These are phyloP conservation scores for Periconia sp. DNA, from an alignment of 2,329 filamentous ascomycete species.

Conservation along the genomic window DNA sequence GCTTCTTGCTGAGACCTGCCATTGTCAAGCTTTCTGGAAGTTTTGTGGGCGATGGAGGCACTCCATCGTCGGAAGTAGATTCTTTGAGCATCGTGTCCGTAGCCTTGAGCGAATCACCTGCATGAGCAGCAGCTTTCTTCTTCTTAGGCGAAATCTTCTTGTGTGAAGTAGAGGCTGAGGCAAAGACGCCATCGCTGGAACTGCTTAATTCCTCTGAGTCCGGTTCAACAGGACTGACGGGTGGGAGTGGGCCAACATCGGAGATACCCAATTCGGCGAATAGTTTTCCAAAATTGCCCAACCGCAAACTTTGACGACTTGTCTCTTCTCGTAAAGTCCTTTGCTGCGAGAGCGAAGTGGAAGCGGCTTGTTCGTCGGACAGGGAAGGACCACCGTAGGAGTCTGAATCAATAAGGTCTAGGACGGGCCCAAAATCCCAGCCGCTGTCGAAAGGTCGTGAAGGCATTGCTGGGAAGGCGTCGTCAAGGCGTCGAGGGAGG, in stretches of 20 bases:
- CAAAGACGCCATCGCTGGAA: slow-evolving; percentile 46
- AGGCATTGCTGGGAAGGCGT: slow-evolving; percentile 26
- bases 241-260: slow-evolving; percentile 16
- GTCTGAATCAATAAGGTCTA: slow-evolving; percentile 43
- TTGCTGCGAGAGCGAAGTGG: not conserved
- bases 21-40: not conserved
- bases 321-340: not conserved
- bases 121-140: not conserved
- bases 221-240: slow-evolving; percentile 23
- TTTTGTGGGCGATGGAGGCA: not conserved
- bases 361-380: slow-evolving; percentile 9
- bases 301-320: slow-evolving; percentile 15
- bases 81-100: not conserved
- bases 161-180: slow-evolving; percentile 9
- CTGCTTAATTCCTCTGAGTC: slow-evolving; percentile 40
- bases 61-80: not conserved
- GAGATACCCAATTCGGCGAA: slow-evolving; percentile 47
- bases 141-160: not conserved
- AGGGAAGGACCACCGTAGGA: slow-evolving; percentile 21
- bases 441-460: slow-evolving; percentile 38
- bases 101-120: not conserved
- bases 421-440: slow-evolving; percentile 52
- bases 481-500: not conserved
- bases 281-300: slow-evolving; percentile 53
- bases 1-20: slow-evolving; percentile 24